These are phyloP conservation scores for Talaromyces albobiverticillius DNA, from an alignment of 2,329 filamentous ascomycete genomes.

Conservation along the genomic window DNA sequence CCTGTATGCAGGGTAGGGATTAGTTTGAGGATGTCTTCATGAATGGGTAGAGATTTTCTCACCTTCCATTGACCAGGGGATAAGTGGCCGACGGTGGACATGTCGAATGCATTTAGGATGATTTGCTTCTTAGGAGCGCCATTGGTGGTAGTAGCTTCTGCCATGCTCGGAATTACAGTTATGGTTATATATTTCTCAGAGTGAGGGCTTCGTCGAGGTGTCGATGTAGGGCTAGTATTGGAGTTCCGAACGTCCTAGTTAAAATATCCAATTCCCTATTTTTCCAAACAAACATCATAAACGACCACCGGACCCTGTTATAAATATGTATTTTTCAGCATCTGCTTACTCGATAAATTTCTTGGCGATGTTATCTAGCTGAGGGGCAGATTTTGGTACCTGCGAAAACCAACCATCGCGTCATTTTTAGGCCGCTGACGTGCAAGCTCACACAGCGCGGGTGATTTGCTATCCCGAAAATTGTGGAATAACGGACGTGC, in stretches of 20 bases:
- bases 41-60: conserved; percentile 15
- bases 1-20: conserved; percentile 29
- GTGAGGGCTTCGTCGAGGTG: too few relatives aligned
- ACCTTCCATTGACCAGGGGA: conserved; percentile 54
- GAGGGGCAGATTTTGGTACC: neutral
- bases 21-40: neutral
- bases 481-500: neutral
- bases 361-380: too few relatives aligned
- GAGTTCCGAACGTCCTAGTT: too few relatives aligned
- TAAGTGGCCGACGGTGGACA: conserved; percentile 46
- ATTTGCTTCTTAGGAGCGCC: conserved; percentile 10
- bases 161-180: neutral
- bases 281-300: too few relatives aligned
- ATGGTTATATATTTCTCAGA: neutral
- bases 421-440: conserved; percentile 3
- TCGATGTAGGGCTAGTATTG: too few relatives aligned
- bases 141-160: neutral
- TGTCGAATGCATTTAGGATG: conserved; percentile 46
- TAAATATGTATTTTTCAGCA: too few relatives aligned
- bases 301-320: too few relatives aligned
- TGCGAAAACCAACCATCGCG: neutral
- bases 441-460: neutral
- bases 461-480: too few relatives aligned
- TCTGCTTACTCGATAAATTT: too few relatives aligned
- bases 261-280: too few relatives aligned